These are phyloP conservation scores for Botryotinia narcissicola DNA, from an alignment of 2,329 filamentous ascomycete species.

Conservation along the genomic window DNA sequence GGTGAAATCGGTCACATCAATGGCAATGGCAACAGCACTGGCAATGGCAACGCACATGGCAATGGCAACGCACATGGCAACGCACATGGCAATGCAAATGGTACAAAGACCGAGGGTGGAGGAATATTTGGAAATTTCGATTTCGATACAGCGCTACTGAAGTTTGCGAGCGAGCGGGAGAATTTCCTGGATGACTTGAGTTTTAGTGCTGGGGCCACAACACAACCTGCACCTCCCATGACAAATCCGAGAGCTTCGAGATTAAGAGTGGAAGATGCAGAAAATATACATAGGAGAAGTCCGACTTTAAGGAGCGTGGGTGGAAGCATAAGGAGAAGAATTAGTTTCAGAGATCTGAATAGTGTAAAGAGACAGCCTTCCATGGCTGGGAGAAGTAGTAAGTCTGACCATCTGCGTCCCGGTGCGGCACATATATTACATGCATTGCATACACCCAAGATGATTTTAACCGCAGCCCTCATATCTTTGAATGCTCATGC, in stretches of 20 bases:
- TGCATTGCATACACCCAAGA: conserved; percentile 1
- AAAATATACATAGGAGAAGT: conserved; percentile 45
- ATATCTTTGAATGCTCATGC: conserved; percentile 20
- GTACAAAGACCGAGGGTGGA: conserved; percentile 26
- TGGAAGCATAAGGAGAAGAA: conserved; percentile 85
- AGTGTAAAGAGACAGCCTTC: conserved; percentile 86
- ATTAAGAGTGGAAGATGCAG: conserved; percentile 71
- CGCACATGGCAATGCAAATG: neutral
- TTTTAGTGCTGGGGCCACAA: conserved; percentile 73
- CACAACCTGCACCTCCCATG: conserved; percentile 67
- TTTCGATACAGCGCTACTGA: conserved; percentile 88
- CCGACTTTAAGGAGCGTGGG: conserved; percentile 50
- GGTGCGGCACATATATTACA: conserved; percentile 18
- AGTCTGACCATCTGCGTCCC: conserved; percentile 40
- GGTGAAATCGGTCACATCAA: conserved; percentile 26
- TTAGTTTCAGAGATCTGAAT: conserved; percentile 93
- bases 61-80: neutral
- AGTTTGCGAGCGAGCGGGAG: conserved; percentile 94
- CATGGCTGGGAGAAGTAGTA: conserved; percentile 66
- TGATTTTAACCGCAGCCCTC: conserved; percentile 18
- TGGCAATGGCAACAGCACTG: neutral
- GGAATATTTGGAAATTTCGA: conserved; percentile 66
- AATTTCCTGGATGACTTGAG: conserved; percentile 89
- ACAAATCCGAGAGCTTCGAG: conserved; percentile 78
- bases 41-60: neutral